Base-by-base conservation (phyloP, 495 filamentous ascomycete genomes). In the Cercophora scortea region DNA sequence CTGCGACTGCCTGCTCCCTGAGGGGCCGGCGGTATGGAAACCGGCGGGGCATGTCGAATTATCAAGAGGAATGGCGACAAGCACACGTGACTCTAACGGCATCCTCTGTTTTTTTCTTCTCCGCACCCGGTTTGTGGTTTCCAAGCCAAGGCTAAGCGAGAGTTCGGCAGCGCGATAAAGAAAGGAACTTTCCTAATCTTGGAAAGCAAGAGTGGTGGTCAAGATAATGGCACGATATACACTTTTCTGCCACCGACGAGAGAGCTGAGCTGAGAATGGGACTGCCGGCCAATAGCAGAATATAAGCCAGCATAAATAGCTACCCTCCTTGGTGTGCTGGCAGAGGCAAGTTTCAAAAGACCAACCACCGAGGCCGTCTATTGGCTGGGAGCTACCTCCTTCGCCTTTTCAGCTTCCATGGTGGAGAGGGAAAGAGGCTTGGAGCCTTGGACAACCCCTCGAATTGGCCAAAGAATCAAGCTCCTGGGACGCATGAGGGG, bases 241-340 rank as follows among this genome's bases (percentile, higher is more conserved):
- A 10, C 36, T 11, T 38, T 38, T 13, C 9, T 13, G 36, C 36
- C 36, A 38, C 36, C 36, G 36, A 38, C 25, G 25, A 38, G 9
- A 38, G 13, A 38, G 36, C 36, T 38, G 36, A 13, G 13, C 9
- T 38, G 13, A 38, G 36, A 38, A 13, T 13, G 9, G 10, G 36
- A 13, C 36, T 2, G 36, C 36, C 36, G 9, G 36, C 36, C 36
- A 38, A 38, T 38, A 38, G 36, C 13, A 13, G 36, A 11, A 38
- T 38, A 38, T 38, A 38, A 13, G 13, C 36, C 13, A 13, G 13
- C 36, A 11, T 13, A 38, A 13, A 38, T 45, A 45, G 50, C 56
- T 56, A 42, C 63, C 63, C 63, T 60, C 55, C 61, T 60, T 64
- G 63, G 54, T 64, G 63, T 49, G 63, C 41, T 66, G 63, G 61